Evolutionary conservation across 2,329 filamentous ascomycete species (phyloP).

Genomic region (Chaetomium olivaceum): DNA sequence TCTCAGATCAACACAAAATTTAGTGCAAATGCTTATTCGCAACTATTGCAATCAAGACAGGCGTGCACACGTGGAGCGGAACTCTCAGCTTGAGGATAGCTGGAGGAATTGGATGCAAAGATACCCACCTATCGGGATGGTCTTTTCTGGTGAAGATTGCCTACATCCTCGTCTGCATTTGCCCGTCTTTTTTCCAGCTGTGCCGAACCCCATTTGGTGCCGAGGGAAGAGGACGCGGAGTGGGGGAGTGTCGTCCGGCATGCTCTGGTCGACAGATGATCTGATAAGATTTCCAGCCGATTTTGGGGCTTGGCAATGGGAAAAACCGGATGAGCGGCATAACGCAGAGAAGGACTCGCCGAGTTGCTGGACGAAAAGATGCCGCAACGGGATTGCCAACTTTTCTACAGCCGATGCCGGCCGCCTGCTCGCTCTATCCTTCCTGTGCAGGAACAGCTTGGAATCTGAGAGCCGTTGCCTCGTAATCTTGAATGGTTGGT

Average conservation of each 20-base stretch:
- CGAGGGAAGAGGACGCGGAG: slow-evolving; percentile 15
- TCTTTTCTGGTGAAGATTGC: not conserved
- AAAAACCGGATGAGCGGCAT: slow-evolving; percentile 22
- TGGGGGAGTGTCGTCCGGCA: not conserved
- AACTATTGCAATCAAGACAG: not conserved
- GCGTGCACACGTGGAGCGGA: not conserved
- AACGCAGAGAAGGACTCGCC: not conserved
- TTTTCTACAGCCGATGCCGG: slow-evolving; percentile 22
- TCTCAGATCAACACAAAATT: too few relatives aligned
- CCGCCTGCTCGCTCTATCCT: not conserved
- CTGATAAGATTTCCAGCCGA: slow-evolving; percentile 49
- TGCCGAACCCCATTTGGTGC: not conserved
- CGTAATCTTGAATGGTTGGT: not conserved
- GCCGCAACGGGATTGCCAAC: not conserved
- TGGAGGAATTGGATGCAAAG: too few relatives aligned
- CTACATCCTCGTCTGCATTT: not conserved
- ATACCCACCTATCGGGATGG: too few relatives aligned
- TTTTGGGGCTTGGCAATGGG: slow-evolving; percentile 25
- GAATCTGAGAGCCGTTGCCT: not conserved
- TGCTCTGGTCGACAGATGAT: slow-evolving; percentile 46
- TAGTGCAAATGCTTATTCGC: not conserved
- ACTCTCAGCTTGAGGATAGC: too few relatives aligned
- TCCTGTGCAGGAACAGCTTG: not conserved
- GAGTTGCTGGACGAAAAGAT: not conserved
- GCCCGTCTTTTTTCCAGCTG: not conserved